Evolutionary conservation across 2,329 filamentous ascomycete genomes (phyloP).

Genomic region (Ceratocystis papillata): DNA sequence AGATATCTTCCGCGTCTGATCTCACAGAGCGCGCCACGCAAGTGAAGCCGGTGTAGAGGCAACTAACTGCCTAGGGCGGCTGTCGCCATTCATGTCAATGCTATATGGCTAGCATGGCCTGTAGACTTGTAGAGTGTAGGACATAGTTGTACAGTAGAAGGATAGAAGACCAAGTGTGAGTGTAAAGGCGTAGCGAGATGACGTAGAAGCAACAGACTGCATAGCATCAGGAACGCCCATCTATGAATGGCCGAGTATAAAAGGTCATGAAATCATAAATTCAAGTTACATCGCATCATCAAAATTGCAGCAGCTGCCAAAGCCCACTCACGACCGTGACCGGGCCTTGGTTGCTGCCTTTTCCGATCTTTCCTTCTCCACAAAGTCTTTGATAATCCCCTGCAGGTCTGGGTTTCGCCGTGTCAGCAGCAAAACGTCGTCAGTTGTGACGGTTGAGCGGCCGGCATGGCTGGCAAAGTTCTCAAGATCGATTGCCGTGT

Average conservation of each 20-base stretch:
- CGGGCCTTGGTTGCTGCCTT: conserved; percentile 26
- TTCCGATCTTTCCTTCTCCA: conserved; percentile 49
- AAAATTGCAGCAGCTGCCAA: neutral
- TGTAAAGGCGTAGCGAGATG: neutral
- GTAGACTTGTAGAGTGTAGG: conserved; percentile 1
- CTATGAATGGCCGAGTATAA: neutral
- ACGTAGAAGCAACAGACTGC: neutral
- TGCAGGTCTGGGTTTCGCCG: conserved; percentile 79
- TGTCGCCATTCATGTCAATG: neutral
- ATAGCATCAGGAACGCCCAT: neutral
- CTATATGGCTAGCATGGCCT: neutral
- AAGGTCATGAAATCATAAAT: neutral
- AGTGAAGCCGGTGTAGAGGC: conserved; percentile 6
- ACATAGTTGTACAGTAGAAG: neutral
- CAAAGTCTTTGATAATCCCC: conserved; percentile 57
- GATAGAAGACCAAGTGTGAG: neutral
- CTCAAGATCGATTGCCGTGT: conserved; percentile 47
- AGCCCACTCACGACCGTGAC: neutral
- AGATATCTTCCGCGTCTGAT: conserved; percentile 11
- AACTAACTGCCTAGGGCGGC: too few relatives aligned
- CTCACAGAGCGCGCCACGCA: conserved; percentile 3
- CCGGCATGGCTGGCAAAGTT: conserved; percentile 63
- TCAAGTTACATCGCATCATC: neutral
- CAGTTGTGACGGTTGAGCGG: conserved; percentile 65
- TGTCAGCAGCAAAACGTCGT: conserved; percentile 79